Evolutionary conservation across 768 basidiomycete species (phyloP).

Genomic region (Lactarius sp.): DNA sequence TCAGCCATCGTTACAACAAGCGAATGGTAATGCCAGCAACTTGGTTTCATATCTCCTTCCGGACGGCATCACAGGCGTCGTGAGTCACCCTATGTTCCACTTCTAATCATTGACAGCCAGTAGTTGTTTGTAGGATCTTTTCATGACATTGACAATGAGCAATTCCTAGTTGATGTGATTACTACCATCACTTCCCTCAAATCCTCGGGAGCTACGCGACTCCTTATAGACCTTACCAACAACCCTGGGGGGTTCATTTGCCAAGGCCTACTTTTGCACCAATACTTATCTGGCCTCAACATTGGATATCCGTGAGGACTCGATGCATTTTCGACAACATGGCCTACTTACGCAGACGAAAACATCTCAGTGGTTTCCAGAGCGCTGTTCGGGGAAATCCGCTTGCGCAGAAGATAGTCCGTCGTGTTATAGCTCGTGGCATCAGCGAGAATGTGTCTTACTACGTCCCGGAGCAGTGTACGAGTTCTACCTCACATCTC

Average conservation of each 20-base stretch:
- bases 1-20: constrained; percentile 43
- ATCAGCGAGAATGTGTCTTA: constrained; percentile 37
- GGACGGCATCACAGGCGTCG: constrained; percentile 56
- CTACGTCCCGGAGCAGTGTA: constrained; percentile 54
- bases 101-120: constrained; percentile 1
- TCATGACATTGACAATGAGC: constrained; percentile 33
- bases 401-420: constrained; percentile 56
- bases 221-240: constrained; percentile 57
- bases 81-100: constrained; percentile 31
- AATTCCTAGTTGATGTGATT: constrained; percentile 50
- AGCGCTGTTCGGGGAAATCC: constrained; percentile 49
- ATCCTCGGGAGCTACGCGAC: constrained; percentile 42
- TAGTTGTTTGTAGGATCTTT: constrained; percentile 65
- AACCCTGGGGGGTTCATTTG: constrained; percentile 62
- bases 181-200: constrained; percentile 45
- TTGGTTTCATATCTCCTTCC: constrained; percentile 56
- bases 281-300: constrained; percentile 48
- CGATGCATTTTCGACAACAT: background rate
- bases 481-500: constrained; percentile 22
- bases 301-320: constrained; percentile 50
- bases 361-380: constrained; percentile 48
- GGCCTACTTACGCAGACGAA: background rate
- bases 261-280: constrained; percentile 57
- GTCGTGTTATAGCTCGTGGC: constrained; percentile 45
- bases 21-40: constrained; percentile 44